Base-by-base conservation (phyloP, 164 flowering plant species). In the Macadamia integrifolia region DNA sequence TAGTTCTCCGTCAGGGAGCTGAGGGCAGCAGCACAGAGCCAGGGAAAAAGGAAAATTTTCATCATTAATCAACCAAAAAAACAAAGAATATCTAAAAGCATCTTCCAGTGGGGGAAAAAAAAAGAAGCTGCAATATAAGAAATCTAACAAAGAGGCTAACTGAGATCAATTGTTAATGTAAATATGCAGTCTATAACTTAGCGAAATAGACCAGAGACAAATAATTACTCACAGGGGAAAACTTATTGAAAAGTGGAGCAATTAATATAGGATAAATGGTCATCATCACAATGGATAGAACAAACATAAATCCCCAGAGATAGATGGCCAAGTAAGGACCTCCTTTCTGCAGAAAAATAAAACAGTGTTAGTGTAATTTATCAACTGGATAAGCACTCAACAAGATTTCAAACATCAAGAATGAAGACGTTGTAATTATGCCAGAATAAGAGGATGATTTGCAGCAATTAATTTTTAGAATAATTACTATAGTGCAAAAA, bases 201-300 rank as follows among this genome's bases (percentile, higher is more conserved):
- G 18, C 12, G 3, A 28, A 15, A 58, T 35, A 64, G 65, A 9
- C 5, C 30, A 28, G 6, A 13, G 66, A 17, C 17, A 28, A 14
- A 29, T 5, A 42, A 28, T 59, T 74, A 83, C 99, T 85, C 79
- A 95, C 98, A 44, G 99, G 90, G 18, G 96, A 89, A 76, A 95
- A 95, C 79, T 92, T 95, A 79, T 95, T 95, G 76, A 95, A 95
- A 71, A 95, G 96, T 64, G 99, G 99, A 30, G 99, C 99, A 50
- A 95, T 95, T 14, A 95, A 78, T 73, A 92, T 63, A 17, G 99
- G 99, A 71, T 91, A 95, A 13, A 92, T 7, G 17, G 98, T 92
- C 97, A 95, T 88, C 98, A 95, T 92, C 66, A 91, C 88, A 74
- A 95, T 66, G n/a, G 97, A 87, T 63, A 95, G 75, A 66, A 82